These are phyloP conservation scores for Fusarium begoniae DNA, from an alignment of 2,329 filamentous ascomycete genomes.

Conservation along the genomic window DNA sequence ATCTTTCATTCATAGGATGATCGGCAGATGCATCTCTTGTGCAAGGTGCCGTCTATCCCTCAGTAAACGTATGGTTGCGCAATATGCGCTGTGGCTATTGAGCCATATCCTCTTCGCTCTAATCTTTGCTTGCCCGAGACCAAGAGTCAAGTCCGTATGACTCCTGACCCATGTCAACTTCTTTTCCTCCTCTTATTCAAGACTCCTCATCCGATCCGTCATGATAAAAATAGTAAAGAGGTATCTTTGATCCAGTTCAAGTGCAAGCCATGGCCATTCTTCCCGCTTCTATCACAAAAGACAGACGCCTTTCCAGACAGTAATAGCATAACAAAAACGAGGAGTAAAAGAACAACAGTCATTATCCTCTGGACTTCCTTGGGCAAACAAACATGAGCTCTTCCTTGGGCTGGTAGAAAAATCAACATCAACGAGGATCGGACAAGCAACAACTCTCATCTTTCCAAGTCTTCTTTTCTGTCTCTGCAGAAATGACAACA, in stretches of 20 bases:
- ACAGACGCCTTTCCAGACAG: slow-evolving; percentile 30
- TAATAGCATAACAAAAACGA: slow-evolving; percentile 14
- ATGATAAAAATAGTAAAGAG: slow-evolving; percentile 28
- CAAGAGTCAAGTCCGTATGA: slow-evolving; percentile 3
- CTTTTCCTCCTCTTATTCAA: not conserved
- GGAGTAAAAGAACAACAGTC: slow-evolving; percentile 20
- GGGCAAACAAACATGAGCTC: slow-evolving; percentile 5
- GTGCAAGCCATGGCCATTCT: slow-evolving; percentile 35
- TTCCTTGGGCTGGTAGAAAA: slow-evolving; percentile 6
- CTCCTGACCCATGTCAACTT: not conserved
- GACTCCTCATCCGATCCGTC: slow-evolving; percentile 5
- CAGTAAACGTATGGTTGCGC: slow-evolving; percentile 35
- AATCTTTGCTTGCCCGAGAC: slow-evolving; percentile 3
- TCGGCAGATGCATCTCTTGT: slow-evolving; percentile 30
- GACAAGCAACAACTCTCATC: slow-evolving; percentile 33
- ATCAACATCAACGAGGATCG: slow-evolving; percentile 7
- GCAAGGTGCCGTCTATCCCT: slow-evolving; percentile 33
- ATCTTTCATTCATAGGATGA: slow-evolving; percentile 35
- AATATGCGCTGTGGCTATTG: slow-evolving; percentile 28
- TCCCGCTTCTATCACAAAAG: slow-evolving; percentile 41
- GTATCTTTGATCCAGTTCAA: slow-evolving; percentile 37
- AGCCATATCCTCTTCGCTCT: slow-evolving; percentile 32
- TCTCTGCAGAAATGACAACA: slow-evolving; percentile 26
- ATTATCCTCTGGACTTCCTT: slow-evolving; percentile 12
- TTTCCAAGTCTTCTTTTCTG: slow-evolving; percentile 22